Conservation (phyloP, 495 filamentous ascomycete species). For the Ascodesmis nigricans region DNA sequence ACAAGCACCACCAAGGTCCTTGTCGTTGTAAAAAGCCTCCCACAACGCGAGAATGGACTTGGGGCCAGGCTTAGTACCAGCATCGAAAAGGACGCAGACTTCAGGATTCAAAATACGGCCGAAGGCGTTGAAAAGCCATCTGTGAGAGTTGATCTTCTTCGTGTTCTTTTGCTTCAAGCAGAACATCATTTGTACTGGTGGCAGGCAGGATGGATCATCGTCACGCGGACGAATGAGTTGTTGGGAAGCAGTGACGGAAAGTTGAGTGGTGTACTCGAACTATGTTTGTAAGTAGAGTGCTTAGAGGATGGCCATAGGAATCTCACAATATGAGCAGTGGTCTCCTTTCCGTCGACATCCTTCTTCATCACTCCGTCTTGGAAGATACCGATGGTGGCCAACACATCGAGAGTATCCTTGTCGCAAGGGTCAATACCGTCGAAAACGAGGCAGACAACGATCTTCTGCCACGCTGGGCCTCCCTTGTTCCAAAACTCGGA, state of each 20-base stretch:
- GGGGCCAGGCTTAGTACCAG: slow-evolving; percentile 23
- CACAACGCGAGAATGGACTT: slow-evolving; percentile 24
- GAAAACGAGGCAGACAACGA: slow-evolving; percentile 25
- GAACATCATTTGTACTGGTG: slow-evolving; percentile 25
- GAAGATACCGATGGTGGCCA: slow-evolving; percentile 24
- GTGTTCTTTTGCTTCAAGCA: slow-evolving; percentile 26
- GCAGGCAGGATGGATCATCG: slow-evolving; percentile 20
- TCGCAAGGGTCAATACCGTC: slow-evolving; percentile 25
- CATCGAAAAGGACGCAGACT: slow-evolving; percentile 24
- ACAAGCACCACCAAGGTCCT: slow-evolving; percentile 24
- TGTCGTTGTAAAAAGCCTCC: slow-evolving; percentile 25
- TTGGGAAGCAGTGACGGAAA: slow-evolving; percentile 42
- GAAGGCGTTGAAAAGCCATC: slow-evolving; percentile 26
- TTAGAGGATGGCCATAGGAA: slow-evolving; percentile 4
- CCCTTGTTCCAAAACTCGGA: slow-evolving; percentile 25
- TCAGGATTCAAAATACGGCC: slow-evolving; percentile 24
- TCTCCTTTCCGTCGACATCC: slow-evolving; percentile 23
- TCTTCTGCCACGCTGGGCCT: slow-evolving; percentile 26
- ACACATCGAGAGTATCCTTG: slow-evolving; percentile 23
- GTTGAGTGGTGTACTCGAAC: slow-evolving; percentile 25
- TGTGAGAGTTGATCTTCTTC: slow-evolving; percentile 27
- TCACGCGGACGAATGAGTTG: slow-evolving; percentile 80
- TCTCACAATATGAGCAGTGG: slow-evolving; percentile 25
- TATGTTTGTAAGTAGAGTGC: slow-evolving; percentile 2
- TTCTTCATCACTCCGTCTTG: slow-evolving; percentile 25